Percentiles rank a stretch among this genome's conserved stretches.
These are phyloP conservation scores for Blastobotrys terrestris DNA, from an alignment of 805 yeast genomes.

Conservation along the genomic window DNA sequence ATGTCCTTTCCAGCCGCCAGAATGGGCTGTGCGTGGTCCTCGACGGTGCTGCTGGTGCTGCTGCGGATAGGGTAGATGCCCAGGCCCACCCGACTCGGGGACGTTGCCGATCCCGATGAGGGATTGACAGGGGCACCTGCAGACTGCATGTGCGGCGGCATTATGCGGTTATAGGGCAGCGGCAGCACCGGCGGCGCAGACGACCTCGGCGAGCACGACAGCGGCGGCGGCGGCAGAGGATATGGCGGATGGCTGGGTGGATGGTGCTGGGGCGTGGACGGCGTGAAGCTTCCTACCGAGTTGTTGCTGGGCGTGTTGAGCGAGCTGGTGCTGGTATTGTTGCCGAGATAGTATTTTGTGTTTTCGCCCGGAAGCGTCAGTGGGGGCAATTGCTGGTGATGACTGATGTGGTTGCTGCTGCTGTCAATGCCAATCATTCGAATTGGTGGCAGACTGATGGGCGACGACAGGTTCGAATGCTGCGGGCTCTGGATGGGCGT, in stretches of 20 bases:
- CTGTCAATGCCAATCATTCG: neutral
- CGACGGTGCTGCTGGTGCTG: neutral
- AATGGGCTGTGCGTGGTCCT: neutral
- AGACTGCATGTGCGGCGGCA: neutral
- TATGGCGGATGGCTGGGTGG: neutral
- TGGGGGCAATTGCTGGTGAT: neutral
- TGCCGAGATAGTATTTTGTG: neutral
- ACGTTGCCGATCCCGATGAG: neutral
- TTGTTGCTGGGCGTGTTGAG: neutral
- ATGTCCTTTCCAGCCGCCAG: slow-evolving; percentile 14
- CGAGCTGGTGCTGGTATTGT: neutral
- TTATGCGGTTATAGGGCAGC: neutral
- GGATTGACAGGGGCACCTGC: neutral
- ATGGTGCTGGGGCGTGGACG: neutral
- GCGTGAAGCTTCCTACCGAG: neutral
- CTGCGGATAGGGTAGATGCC: neutral
- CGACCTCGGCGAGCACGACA: neutral
- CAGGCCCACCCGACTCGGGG: neutral
- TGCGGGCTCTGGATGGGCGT: neutral
- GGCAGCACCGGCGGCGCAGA: neutral
- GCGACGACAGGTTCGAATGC: neutral
- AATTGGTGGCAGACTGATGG: neutral
- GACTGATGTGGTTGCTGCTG: neutral
- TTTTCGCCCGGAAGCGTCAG: neutral
- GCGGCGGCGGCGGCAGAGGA: no score